Evolutionary conservation across 768 basidiomycete species (phyloP).

Genomic region (Lactarius hatsudake): DNA sequence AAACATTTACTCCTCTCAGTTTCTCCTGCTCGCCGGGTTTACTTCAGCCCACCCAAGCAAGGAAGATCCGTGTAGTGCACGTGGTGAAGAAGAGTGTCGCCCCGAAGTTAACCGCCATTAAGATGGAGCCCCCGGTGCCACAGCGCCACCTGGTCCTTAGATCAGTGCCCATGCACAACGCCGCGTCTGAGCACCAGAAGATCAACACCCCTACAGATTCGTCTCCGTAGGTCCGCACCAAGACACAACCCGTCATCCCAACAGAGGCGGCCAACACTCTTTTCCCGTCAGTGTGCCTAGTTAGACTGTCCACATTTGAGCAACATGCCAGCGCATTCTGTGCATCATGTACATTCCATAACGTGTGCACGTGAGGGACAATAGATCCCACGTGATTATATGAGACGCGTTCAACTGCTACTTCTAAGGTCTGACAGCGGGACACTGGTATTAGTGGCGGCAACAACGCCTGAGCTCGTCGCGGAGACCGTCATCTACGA

Average conservation of each 20-base stretch:
- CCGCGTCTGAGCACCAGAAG: not conserved
- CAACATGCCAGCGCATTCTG: not conserved
- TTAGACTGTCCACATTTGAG: not conserved
- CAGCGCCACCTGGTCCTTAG: conserved; percentile 2
- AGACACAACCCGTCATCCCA: not conserved
- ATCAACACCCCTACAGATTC: not conserved
- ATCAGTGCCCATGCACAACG: not conserved
- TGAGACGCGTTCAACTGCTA: conserved; percentile 1
- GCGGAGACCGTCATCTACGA: not conserved
- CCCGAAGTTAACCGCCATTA: conserved; percentile 63
- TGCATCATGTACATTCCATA: too few species aligned
- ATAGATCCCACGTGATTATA: conserved; percentile 1
- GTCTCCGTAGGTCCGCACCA: not conserved
- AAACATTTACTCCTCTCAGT: conserved; percentile 64
- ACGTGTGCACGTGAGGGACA: not conserved
- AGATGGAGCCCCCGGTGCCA: conserved; percentile 45
- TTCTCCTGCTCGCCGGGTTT: conserved; percentile 74
- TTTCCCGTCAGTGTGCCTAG: not conserved
- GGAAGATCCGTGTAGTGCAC: conserved; percentile 65
- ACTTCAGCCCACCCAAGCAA: conserved; percentile 59
- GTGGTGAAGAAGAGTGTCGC: conserved; percentile 68
- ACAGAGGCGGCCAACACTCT: not conserved
- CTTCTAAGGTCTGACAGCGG: not conserved
- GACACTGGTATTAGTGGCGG: not conserved
- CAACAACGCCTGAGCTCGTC: not conserved